These are phyloP conservation scores for Metarhizium brunneum DNA, from an alignment of 2,329 filamentous ascomycete genomes.

Conservation along the genomic window DNA sequence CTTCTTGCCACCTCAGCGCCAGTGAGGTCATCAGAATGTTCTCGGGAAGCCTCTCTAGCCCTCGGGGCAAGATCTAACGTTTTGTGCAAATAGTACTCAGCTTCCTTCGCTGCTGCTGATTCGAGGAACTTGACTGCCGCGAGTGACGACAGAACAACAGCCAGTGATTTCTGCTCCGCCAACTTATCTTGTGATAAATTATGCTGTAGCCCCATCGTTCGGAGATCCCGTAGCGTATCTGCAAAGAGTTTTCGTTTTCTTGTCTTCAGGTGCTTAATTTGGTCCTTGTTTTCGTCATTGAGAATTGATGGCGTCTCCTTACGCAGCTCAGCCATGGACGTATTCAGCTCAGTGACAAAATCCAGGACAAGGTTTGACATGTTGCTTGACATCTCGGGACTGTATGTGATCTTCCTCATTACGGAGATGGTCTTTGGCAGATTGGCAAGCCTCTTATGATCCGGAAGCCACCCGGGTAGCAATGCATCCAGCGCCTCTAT, in stretches of 20 bases:
- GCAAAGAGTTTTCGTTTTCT: conserved; percentile 85
- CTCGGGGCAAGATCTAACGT: conserved; percentile 64
- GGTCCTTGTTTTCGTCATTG: conserved; percentile 77
- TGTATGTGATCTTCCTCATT: conserved; percentile 57
- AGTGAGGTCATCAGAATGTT: conserved; percentile 79
- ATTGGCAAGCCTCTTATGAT: conserved; percentile 62
- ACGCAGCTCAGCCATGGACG: conserved; percentile 62
- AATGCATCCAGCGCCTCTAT: conserved; percentile 13
- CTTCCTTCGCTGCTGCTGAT: conserved; percentile 19
- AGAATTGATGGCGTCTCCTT: conserved; percentile 75
- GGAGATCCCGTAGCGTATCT: conserved; percentile 73
- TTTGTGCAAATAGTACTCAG: conserved; percentile 71
- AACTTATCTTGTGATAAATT: conserved; percentile 71
- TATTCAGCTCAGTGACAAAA: conserved; percentile 61
- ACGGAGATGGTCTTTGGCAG: conserved; percentile 59
- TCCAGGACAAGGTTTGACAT: conserved; percentile 50
- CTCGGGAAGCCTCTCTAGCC: conserved; percentile 55
- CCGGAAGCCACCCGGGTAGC: conserved; percentile 29
- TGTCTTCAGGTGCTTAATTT: conserved; percentile 81
- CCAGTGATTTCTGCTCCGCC: conserved; percentile 61
- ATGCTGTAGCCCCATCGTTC: conserved; percentile 81
- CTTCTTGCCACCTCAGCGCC: conserved; percentile 70
- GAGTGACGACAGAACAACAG: conserved; percentile 56
- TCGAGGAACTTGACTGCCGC: conserved; percentile 27
- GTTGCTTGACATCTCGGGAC: conserved; percentile 42